These are phyloP conservation scores for Testicularia cyperi DNA, from an alignment of 1,284 basidiomycete species.

Conservation along the genomic window DNA sequence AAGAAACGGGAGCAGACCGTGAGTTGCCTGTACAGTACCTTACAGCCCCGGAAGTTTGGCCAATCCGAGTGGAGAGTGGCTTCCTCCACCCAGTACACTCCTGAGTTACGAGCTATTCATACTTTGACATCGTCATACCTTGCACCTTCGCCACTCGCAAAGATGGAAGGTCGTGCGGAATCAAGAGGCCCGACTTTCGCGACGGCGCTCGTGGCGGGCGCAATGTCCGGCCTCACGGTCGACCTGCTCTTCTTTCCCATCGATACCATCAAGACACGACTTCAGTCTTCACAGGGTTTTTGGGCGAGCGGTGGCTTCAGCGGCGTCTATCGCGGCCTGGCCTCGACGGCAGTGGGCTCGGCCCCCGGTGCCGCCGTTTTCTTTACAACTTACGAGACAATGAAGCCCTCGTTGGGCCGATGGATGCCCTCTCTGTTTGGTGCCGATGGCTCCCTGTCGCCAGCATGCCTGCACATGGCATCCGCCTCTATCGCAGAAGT, in stretches of 20 bases:
- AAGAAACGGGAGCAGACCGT: too few species aligned
- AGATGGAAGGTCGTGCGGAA: too few species aligned
- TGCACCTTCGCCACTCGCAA: too few species aligned
- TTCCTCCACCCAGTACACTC: too few species aligned
- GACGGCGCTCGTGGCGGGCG: conserved; percentile 43
- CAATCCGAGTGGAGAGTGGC: too few species aligned
- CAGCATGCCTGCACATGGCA: conserved; percentile 60
- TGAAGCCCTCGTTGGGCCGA: conserved; percentile 68
- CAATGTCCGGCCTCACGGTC: conserved; percentile 53
- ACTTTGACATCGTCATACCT: too few species aligned
- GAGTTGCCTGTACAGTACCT: too few species aligned
- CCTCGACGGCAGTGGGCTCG: conserved; percentile 91
- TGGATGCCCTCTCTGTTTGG: conserved; percentile 20
- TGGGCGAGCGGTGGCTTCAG: conserved; percentile 80
- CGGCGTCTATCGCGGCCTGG: conserved; percentile 90
- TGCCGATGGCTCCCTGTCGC: conserved; percentile 19
- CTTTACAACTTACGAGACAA: conserved; percentile 88
- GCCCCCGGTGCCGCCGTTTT: conserved; percentile 94
- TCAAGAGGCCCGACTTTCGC: conserved; percentile 15
- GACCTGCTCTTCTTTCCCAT: conserved; percentile 95
- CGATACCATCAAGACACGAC: conserved; percentile 91
- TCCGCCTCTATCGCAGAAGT: conserved; percentile 60
- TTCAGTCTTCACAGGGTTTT: conserved; percentile 88
- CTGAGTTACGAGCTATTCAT: too few species aligned
- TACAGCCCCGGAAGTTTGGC: too few species aligned